Percentiles rank a stretch among this genome's conserved stretches.
Conservation (phyloP, 257 asterid species). For the Hygrophila difformis region DNA sequence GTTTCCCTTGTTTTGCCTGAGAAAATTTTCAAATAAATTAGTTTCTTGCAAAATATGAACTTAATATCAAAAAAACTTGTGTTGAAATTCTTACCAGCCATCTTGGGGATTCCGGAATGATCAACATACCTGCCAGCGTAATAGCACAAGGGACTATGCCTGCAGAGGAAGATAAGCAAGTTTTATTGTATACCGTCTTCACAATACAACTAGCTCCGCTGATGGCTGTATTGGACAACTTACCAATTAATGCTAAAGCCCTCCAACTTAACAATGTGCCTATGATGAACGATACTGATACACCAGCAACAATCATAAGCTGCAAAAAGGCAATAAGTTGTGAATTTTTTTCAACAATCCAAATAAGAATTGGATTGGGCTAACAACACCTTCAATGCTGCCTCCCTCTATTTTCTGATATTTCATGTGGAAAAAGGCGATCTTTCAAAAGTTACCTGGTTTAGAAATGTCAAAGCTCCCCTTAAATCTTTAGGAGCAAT, state of each 20-base stretch:
- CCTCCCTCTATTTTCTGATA: too few species aligned
- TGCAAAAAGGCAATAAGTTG: background rate
- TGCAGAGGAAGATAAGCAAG: slow-evolving; percentile 29
- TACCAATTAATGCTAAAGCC: background rate
- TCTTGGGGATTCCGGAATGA: slow-evolving; percentile 91
- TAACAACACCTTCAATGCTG: too few species aligned
- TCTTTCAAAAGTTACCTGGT: slow-evolving; percentile 40
- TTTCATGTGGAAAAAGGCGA: background rate
- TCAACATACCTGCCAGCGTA: slow-evolving; percentile 52
- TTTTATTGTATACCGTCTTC: background rate
- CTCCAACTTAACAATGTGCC: background rate
- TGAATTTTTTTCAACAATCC: too few species aligned
- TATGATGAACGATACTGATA: background rate
- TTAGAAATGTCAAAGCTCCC: slow-evolving; percentile 68
- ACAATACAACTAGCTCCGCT: too few species aligned
- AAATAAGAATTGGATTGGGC: too few species aligned
- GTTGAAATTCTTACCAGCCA: slow-evolving; percentile 74
- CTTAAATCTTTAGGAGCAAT: slow-evolving; percentile 79
- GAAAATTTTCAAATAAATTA: too few species aligned
- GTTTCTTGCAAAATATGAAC: too few species aligned
- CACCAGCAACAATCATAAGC: background rate
- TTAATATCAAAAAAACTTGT: too few species aligned
- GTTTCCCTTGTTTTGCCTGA: slow-evolving; percentile 64
- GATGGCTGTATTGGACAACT: background rate
- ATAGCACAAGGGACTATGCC: slow-evolving; percentile 29